Base-by-base conservation (phyloP, 2,329 filamentous ascomycete genomes). In the Cytospora paraplurivora region DNA sequence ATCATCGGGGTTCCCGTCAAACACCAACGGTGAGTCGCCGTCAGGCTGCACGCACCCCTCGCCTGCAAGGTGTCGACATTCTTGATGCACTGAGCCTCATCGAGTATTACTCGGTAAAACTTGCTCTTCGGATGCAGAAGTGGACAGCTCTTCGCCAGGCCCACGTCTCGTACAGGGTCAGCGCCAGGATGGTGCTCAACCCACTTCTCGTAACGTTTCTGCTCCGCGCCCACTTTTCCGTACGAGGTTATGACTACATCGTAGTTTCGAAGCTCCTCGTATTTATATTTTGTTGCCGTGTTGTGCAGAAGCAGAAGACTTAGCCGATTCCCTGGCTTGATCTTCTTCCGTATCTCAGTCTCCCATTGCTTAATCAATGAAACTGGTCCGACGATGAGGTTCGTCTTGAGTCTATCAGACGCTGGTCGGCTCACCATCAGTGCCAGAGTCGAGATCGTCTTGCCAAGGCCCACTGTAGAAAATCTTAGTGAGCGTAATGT, bases 1-100 rank as follows among this genome's bases (percentile, higher is more conserved):
- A 95, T 95, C 89, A 94, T 93, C 0, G 91, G 91, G 0, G 91
- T 95, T 33, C 91, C 91, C 3, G 88, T 92, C 74, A 94, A 83
- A 71, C 89, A 92, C 78, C 91, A 88, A 55, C 91, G 82, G 71
- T 90, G 85, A 41, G 77, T 79, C 15, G 89, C 79, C 65, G 83
- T 76, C 17, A 95, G 74, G 12, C 76, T 73, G 68, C 79, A 84
- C 35, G 85, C 85, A 5, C 85, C 90, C 67, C 81, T 80, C 1
- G 89, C 84, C 6, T 82, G 77, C 66, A 85, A 83, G 0, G 89
- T 88, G 49, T 77, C 80, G 63, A 83, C 83, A 71, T 93, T 94
- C 77, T 94, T 94, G 78, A 94, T 91, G 71, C 83, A 88, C 71
- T 94, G 91, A 1, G 90, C 89, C 74, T 94, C 91, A 68, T 95